Base-by-base conservation (phyloP, 352 stramenopile species). In the Phytophthora nicotianae region DNA sequence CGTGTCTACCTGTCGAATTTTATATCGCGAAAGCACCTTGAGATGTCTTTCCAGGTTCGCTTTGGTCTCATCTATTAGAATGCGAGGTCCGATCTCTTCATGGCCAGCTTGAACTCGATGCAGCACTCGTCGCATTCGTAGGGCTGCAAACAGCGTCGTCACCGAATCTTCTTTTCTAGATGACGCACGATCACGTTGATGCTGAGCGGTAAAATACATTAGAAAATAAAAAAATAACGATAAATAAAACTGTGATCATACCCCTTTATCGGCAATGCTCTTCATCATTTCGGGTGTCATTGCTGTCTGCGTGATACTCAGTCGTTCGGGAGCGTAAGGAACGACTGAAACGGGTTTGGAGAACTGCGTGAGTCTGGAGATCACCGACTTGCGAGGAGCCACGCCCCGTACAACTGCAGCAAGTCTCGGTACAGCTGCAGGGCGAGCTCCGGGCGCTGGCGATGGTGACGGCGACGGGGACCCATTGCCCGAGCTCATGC, bases 11-110 rank as follows among this genome's bases (percentile, higher is more conserved):
- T 79, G 72, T 0, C 85, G 83, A 55, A 94, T 90, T 62, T 88
- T 92, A 60, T 94, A 94, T 27, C 78, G 55, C 17, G 79, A 75
- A 0, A 94, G 63, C 41, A 94, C 85, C 20, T 92, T 92, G 42
- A 82, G 77, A 46, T 94, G 85, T 3, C 85, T 77, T 16, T 88
- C 72, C 10, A 86, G 50, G 42, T 84, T 91, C 4, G 65, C 80
- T 35, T 89, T 68, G 0, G 58, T 56, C 19, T 91, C 83, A 27
- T 89, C 58, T 4, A 66, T 38, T 11, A 71, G 17, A 45, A 59
- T 38, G 4, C 66, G 43, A 20, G 68, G 53, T 1, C 54, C 58
- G 0, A 41, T 50, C 10, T 43, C 49, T 11, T 61, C 64, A 0
- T 70, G 51, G 10, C 52, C 63, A 14, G 57, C 52, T 32, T 75